Evolutionary conservation across 345 rosid species (phyloP).

Genomic region (Carallia pectinifolia): DNA sequence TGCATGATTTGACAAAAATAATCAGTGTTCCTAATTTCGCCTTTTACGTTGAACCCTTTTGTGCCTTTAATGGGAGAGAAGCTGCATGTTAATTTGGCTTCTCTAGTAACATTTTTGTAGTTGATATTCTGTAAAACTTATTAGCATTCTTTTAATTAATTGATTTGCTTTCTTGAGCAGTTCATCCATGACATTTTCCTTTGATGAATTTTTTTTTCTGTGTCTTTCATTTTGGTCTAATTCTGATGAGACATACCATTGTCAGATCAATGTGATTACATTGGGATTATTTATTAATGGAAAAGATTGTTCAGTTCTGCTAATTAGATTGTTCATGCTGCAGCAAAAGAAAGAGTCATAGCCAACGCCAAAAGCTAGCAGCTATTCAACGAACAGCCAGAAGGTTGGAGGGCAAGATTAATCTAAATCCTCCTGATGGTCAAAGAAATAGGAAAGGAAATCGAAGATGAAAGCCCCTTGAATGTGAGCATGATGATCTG

Average conservation of each 20-base stretch:
- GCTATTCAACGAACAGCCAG: conserved; percentile 57
- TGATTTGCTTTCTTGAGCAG: background rate
- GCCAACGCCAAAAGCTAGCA: conserved; percentile 50
- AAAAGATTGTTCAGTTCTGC: background rate
- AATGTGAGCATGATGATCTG: conserved; percentile 3
- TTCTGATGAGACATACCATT: background rate
- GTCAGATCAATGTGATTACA: background rate
- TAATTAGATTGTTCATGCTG: conserved; percentile 6
- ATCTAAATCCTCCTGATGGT: conserved; percentile 26
- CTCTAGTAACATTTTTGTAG: background rate
- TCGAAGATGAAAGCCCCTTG: conserved; percentile 30
- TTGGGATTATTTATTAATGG: background rate
- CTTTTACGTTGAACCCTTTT: no score
- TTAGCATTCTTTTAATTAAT: background rate
- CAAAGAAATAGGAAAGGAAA: conserved; percentile 45
- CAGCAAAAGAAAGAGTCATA: conserved; percentile 59
- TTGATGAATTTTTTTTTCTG: background rate
- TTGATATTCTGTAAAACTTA: background rate
- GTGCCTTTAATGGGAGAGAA: background rate
- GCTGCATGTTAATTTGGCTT: background rate
- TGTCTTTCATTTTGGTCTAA: background rate
- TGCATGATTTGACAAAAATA: background rate
- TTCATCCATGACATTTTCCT: background rate
- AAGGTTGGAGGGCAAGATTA: conserved; percentile 53
- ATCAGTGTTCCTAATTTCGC: no score